A percentile compares a stretch with the other conserved stretches of the same genome.
Conservation (phyloP, 2,329 filamentous ascomycete species). For the Aspergillus uvarum region DNA sequence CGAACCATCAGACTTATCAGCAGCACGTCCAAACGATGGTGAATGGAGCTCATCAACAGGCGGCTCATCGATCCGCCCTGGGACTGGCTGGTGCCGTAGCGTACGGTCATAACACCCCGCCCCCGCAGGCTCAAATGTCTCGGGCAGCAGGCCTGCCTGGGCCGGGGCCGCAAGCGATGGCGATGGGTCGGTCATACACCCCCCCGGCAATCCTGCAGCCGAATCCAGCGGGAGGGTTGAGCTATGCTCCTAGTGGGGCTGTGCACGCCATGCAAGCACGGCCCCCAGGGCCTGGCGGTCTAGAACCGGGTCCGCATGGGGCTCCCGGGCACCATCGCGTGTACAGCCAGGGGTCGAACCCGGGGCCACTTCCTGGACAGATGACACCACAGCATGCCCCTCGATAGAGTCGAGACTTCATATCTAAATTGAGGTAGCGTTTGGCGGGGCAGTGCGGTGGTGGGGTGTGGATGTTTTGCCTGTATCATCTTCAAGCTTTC, state of each 20-base stretch:
- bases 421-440: conserved; percentile 4
- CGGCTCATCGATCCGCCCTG: conserved; percentile 34
- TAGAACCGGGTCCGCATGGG: conserved; percentile 23
- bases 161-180: conserved; percentile 26
- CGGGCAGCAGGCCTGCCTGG: conserved; percentile 26
- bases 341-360: conserved; percentile 38
- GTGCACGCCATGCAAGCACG: conserved; percentile 32
- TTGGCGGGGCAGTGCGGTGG: neutral
- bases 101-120: conserved; percentile 38
- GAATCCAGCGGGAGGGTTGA: conserved; percentile 28
- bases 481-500: conserved; percentile 16
- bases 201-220: conserved; percentile 38
- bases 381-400: conserved; percentile 30
- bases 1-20: conserved; percentile 34
- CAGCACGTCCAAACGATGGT: conserved; percentile 42
- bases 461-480: neutral
- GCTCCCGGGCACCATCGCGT: conserved; percentile 34
- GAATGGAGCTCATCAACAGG: conserved; percentile 36
- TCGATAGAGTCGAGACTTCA: conserved; percentile 19
- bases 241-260: conserved; percentile 30
- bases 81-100: conserved; percentile 27
- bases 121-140: conserved; percentile 30
- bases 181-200: conserved; percentile 40
- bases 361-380: conserved; percentile 28
- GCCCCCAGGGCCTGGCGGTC: conserved; percentile 24